These are phyloP conservation scores for Xerocomus minutiporus DNA, from an alignment of 1,284 basidiomycete species.

Conservation along the genomic window DNA sequence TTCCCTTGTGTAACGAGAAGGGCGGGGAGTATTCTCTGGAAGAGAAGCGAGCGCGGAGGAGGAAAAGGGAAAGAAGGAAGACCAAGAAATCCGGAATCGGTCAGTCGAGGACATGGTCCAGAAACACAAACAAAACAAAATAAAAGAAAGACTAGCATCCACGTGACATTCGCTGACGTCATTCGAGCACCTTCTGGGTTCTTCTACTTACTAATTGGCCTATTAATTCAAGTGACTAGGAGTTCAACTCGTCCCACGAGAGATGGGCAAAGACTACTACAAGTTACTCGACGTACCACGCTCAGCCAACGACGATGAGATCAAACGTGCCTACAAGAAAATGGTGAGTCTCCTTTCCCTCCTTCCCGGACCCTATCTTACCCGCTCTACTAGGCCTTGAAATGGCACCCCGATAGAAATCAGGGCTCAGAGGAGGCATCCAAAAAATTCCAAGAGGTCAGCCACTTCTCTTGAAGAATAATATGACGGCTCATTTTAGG, in stretches of 20 bases:
- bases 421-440: constrained; percentile 77
- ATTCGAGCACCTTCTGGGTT: constrained; percentile 24
- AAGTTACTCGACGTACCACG: constrained; percentile 71
- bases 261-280: constrained; percentile 82
- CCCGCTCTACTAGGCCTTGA: constrained; percentile 57
- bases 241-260: background rate
- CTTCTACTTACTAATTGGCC: background rate
- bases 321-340: constrained; percentile 84
- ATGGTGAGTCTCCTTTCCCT: constrained; percentile 44
- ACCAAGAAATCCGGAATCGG: constrained; percentile 47
- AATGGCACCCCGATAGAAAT: constrained; percentile 93
- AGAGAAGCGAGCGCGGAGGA: constrained; percentile 62
- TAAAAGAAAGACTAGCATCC: background rate
- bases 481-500: background rate
- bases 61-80: constrained; percentile 68
- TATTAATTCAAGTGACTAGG: too few species aligned
- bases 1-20: constrained; percentile 58
- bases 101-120: constrained; percentile 14
- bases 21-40: constrained; percentile 51
- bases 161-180: constrained; percentile 26
- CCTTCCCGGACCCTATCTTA: constrained; percentile 41
- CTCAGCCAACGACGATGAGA: constrained; percentile 74
- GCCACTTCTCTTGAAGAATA: constrained; percentile 9
- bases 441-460: constrained; percentile 89
- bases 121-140: background rate